Percentiles rank a stretch among this genome's conserved stretches.
Evolutionary conservation across 164 flowering plant genomes (phyloP).

Genomic region (Vitis rupestris): DNA sequence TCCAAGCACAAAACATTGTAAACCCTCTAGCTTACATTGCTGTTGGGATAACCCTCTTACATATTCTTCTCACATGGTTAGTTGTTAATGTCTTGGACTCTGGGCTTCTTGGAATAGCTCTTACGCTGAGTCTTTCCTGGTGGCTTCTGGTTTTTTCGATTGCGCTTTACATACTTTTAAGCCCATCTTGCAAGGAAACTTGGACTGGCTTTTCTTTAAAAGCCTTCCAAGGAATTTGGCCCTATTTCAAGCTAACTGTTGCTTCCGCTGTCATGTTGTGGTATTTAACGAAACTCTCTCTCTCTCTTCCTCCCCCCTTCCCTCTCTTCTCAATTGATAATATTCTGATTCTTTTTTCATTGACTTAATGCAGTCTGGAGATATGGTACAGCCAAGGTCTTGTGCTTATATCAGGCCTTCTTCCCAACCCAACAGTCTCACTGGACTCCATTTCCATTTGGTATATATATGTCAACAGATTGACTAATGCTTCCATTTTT

Average conservation of each 20-base stretch:
- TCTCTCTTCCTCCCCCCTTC: neutral
- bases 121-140: slow-evolving; percentile 74
- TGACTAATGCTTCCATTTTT: neutral
- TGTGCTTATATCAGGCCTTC: slow-evolving; percentile 70
- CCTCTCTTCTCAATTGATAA: too few species aligned
- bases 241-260: slow-evolving; percentile 68
- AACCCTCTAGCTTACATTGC: slow-evolving; percentile 76
- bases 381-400: slow-evolving; percentile 81
- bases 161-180: slow-evolving; percentile 49
- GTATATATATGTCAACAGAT: slow-evolving; percentile 24
- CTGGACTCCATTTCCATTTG: slow-evolving; percentile 75
- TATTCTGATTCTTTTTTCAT: neutral
- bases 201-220: slow-evolving; percentile 69
- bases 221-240: slow-evolving; percentile 73
- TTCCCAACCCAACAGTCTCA: slow-evolving; percentile 62
- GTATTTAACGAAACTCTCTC: slow-evolving; percentile 23
- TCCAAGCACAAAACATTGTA: slow-evolving; percentile 79
- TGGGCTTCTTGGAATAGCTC: slow-evolving; percentile 77
- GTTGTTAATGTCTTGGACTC: slow-evolving; percentile 47
- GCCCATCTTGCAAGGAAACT: slow-evolving; percentile 61
- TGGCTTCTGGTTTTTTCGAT: slow-evolving; percentile 58
- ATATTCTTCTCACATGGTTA: slow-evolving; percentile 52
- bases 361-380: slow-evolving; percentile 52
- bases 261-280: slow-evolving; percentile 83
- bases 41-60: slow-evolving; percentile 53